Evolutionary conservation across 2,329 filamentous ascomycete species (phyloP).

Genomic region (Epichloe glyceriae): DNA sequence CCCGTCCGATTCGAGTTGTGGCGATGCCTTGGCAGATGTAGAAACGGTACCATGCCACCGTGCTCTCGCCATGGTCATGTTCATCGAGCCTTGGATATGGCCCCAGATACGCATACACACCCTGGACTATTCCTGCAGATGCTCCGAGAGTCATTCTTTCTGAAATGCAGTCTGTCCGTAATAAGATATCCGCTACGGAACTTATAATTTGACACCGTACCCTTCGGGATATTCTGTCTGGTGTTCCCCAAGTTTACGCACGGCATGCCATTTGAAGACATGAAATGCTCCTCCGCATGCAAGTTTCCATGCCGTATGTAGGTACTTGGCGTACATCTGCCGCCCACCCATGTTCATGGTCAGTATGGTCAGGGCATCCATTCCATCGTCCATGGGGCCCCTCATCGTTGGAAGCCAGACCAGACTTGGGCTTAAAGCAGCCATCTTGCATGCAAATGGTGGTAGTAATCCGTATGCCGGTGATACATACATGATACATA

Average conservation of each 20-base stretch:
- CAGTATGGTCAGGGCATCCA: not conserved
- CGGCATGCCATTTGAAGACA: not conserved
- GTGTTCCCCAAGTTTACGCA: not conserved
- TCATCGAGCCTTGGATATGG: no score
- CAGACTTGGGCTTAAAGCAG: not conserved
- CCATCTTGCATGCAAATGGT: not conserved
- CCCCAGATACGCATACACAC: no score
- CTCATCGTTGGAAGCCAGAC: not conserved
- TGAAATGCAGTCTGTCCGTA: no score
- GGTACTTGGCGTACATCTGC: conserved; percentile 3
- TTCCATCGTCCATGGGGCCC: not conserved
- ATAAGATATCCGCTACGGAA: no score
- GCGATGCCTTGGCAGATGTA: not conserved
- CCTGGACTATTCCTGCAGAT: no score
- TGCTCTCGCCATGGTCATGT: not conserved
- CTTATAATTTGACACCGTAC: no score
- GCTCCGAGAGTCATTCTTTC: no score
- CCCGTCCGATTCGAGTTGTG: not conserved
- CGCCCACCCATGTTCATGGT: not conserved
- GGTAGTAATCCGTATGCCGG: not conserved
- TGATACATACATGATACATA: not conserved
- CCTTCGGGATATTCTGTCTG: not conserved
- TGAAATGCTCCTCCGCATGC: conserved; percentile 3
- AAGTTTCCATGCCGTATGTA: not conserved
- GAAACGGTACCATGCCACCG: not conserved